A percentile compares a stretch with the other conserved stretches of the same genome.
These are phyloP conservation scores for Spirogloea muscicola DNA, from an alignment of 139 green algal species.

Conservation along the genomic window DNA sequence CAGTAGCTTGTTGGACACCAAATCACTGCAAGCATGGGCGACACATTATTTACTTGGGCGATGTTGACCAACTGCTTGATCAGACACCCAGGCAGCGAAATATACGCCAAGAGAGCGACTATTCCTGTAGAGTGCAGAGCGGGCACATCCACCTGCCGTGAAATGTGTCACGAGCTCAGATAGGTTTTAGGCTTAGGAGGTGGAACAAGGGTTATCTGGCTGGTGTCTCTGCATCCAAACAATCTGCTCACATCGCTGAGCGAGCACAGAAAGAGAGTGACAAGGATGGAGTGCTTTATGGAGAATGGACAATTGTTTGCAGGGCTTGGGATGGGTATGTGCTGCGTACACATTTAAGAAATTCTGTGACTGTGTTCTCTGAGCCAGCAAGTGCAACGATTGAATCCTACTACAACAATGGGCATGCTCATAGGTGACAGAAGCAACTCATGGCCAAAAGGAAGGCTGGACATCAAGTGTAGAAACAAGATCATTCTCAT, in stretches of 20 bases:
- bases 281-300: not conserved
- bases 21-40: not conserved
- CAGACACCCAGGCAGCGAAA: not conserved
- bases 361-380: not conserved
- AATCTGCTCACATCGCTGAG: not conserved
- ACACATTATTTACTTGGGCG: slow-evolving; percentile 4
- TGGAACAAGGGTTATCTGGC: not conserved
- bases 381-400: not conserved
- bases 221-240: not conserved
- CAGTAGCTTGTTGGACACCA: not conserved
- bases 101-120: not conserved
- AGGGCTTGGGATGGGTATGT: not conserved
- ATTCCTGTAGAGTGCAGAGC: not conserved
- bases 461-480: not conserved
- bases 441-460: not conserved
- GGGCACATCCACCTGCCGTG: slow-evolving; percentile 1
- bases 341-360: not conserved
- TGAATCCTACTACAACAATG: not conserved
- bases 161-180: not conserved
- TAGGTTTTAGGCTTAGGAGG: not conserved
- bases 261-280: not conserved
- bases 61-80: slow-evolving; percentile 10
- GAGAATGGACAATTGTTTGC: not conserved
- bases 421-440: not conserved
- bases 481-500: not conserved